phyloP scores from a whole-genome alignment of 1,139 yeast genomes.

The Suhomyces ambrosiae region DNA sequence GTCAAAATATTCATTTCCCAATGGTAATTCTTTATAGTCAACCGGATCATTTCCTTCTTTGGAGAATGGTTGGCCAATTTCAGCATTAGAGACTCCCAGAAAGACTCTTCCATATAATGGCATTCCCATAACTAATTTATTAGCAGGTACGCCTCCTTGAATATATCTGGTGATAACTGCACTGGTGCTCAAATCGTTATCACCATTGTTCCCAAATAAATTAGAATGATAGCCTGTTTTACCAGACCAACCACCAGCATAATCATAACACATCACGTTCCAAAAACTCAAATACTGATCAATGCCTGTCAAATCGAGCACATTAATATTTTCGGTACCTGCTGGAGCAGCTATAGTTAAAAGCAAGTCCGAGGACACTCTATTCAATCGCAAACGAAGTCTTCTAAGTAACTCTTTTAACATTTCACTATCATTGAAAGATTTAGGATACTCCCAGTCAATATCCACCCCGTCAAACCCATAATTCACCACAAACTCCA shows the following conservation, averaged over 20 bases:
- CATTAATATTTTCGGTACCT: constrained; percentile 45
- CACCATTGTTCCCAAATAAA: constrained; percentile 48
- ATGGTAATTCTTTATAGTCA: constrained; percentile 57
- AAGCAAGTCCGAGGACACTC: constrained; percentile 27
- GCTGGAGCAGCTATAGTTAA: constrained; percentile 82
- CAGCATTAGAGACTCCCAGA: constrained; percentile 33
- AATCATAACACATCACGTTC: constrained; percentile 93
- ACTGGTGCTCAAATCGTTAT: constrained; percentile 50
- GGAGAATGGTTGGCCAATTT: constrained; percentile 45
- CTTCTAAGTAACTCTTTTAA: constrained; percentile 48
- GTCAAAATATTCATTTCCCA: constrained; percentile 53
- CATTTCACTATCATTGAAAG: constrained; percentile 43
- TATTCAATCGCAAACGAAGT: constrained; percentile 46
- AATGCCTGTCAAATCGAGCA: constrained; percentile 52
- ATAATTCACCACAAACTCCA: constrained; percentile 48
- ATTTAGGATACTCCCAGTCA: constrained; percentile 90
- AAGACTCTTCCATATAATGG: constrained; percentile 85
- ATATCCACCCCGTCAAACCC: constrained; percentile 90
- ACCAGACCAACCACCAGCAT: constrained; percentile 75
- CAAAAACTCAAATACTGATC: constrained; percentile 63
- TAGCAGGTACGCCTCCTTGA: constrained; percentile 42
- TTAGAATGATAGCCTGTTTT: constrained; percentile 71
- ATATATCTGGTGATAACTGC: constrained; percentile 51
- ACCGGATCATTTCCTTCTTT: constrained; percentile 48
- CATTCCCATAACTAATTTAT: constrained; percentile 78